Base-by-base conservation (phyloP, 768 basidiomycete genomes). In the Atractiella rhizophila region DNA sequence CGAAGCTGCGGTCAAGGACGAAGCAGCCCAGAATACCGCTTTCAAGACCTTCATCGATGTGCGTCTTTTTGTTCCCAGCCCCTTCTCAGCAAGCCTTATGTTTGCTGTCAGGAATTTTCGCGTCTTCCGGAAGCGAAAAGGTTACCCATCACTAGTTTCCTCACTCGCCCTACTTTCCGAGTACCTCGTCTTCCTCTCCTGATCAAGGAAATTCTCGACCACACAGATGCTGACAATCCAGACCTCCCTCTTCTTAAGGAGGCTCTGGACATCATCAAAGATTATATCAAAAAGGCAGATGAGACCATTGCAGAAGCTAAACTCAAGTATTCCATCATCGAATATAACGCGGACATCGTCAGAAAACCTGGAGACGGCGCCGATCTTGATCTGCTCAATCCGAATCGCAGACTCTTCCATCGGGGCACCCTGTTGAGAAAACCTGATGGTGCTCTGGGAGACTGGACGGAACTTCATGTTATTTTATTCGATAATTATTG, bases 401-500 rank as follows among this genome's bases (percentile, higher is more conserved):
- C 76, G 36, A 74, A 73, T 48, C 68, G 91, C 10, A 75, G 76
- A 5, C 62, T 94, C 40, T 73, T 94, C 25, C 72, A 85, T 53
- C 70, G 75, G 1, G 75, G 83, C 5, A 80, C 73, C 48, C 62
- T 94, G 21, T 66, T 77, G 39, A 69, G 83, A 36, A 82, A 85
- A 51, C 78, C 82, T 12, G 85, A 91, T 45, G 51, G 51, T 23
- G 73, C 74, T 24, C 71, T 83, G 48, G 75, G 76, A 47, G 78
- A 75, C 30, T 88, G 82, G 80, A 73, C 71, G 32, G 85, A 94
- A 57, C 66, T 88, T 6, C 77, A 74, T 47, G 76, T 88, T 7
- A 64, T 94, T 39, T 63, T 98, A 3, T 91, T 98, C 51, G 91
- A 98, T 58, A 83, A 96, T 52, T 98, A 94, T 51, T 20, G 23